Evolutionary conservation across 2,329 filamentous ascomycete species (phyloP).

Genomic region (Talaromyces sp.): DNA sequence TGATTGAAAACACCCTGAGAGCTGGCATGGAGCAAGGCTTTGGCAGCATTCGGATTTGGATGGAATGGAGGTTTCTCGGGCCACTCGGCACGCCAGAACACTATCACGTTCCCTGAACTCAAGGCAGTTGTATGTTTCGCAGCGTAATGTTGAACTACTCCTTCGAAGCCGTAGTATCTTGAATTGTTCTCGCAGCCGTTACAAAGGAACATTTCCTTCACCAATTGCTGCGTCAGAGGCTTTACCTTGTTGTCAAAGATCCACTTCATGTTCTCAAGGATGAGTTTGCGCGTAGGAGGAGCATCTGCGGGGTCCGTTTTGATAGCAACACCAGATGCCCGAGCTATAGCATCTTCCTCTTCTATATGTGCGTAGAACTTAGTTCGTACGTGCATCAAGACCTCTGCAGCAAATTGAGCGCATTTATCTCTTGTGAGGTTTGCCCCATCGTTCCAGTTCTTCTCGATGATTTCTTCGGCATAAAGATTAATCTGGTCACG

Average conservation of each 20-base stretch:
- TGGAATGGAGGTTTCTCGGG: conserved; percentile 70
- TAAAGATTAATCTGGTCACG: conserved; percentile 62
- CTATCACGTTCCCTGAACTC: conserved; percentile 67
- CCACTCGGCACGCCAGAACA: conserved; percentile 79
- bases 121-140: conserved; percentile 72
- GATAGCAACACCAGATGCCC: conserved; percentile 46
- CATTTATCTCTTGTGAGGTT: conserved; percentile 61
- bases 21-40: conserved; percentile 36
- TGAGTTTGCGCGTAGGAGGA: conserved; percentile 60
- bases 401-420: conserved; percentile 66
- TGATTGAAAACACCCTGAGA: conserved; percentile 26
- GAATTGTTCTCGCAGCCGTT: conserved; percentile 61
- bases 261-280: conserved; percentile 83
- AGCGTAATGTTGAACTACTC: conserved; percentile 76
- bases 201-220: conserved; percentile 73
- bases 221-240: conserved; percentile 60
- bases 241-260: conserved; percentile 75
- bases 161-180: conserved; percentile 72
- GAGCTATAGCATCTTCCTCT: conserved; percentile 50
- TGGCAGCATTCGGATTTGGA: conserved; percentile 52
- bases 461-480: conserved; percentile 66
- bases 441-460: conserved; percentile 61
- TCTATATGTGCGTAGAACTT: conserved; percentile 62
- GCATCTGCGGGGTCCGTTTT: conserved; percentile 50
- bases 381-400: conserved; percentile 63